phyloP scores from a whole-genome alignment of 805 yeast genomes.

The Cephaloascus albidus region DNA sequence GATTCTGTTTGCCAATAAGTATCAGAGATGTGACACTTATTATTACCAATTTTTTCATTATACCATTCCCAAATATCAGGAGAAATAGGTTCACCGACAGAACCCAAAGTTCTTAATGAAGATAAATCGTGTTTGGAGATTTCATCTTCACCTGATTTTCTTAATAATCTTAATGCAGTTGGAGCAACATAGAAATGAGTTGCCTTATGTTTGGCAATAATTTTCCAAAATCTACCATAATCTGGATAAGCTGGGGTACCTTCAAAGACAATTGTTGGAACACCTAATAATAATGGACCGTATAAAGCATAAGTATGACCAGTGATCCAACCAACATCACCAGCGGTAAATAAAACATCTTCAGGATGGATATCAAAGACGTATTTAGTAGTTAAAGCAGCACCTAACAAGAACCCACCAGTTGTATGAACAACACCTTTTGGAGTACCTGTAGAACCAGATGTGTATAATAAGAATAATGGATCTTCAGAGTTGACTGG shows the following conservation, averaged over 20 bases:
- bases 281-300: slow-evolving; percentile 86
- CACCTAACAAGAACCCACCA: slow-evolving; percentile 91
- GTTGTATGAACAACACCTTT: slow-evolving; percentile 96
- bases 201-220: slow-evolving; percentile 82
- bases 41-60: slow-evolving; percentile 83
- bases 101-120: slow-evolving; percentile 86
- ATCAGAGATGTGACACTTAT: slow-evolving; percentile 83
- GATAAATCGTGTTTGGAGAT: slow-evolving; percentile 75
- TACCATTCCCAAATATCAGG: slow-evolving; percentile 99
- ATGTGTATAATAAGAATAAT: slow-evolving; percentile 87
- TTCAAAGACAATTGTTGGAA: slow-evolving; percentile 89
- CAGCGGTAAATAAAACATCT: slow-evolving; percentile 90
- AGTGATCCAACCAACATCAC: slow-evolving; percentile 99
- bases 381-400: slow-evolving; percentile 83
- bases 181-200: slow-evolving; percentile 98
- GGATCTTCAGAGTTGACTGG: slow-evolving; percentile 93
- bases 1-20: slow-evolving; percentile 99
- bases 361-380: slow-evolving; percentile 87
- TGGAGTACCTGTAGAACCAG: slow-evolving; percentile 98
- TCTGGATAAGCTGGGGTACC: slow-evolving; percentile 97
- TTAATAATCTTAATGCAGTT: slow-evolving; percentile 87
- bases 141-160: slow-evolving; percentile 80
- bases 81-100: slow-evolving; percentile 98
- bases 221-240: slow-evolving; percentile 94
- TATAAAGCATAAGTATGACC: slow-evolving; percentile 95